Evolutionary conservation across 345 rosid genomes (phyloP), one percentile per base, ranked within the genome.

Genomic region (Arabidopsis thaliana): DNA sequence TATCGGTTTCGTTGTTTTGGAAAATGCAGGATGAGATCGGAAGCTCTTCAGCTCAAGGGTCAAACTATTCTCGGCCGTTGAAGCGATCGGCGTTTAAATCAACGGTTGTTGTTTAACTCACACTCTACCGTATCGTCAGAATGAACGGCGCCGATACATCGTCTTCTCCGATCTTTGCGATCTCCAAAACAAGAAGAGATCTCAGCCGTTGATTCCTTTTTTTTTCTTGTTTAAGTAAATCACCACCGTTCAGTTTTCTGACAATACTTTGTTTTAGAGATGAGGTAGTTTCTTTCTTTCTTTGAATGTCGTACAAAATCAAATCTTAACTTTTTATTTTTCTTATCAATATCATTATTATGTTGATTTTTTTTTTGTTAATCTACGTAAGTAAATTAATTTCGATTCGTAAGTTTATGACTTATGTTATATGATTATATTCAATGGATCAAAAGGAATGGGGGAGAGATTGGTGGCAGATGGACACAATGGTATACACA

Each of bases 21-120:
- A 5, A 12, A 72, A 65, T 77, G 83, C 84, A 88, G 92, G 88
- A 85, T 56, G 89, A 86, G 50, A 80, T 81, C 36, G 90, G 83
- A 50, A 78, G 81, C 61, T 81, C 82, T n/a, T 86, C 87, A 20
- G 81, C 72, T 55, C 84, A 77, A 50, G 88, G 73, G 68, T 51
- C 74, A 24, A 63, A 69, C 66, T 53, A 36, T 63, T 46, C 67
- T 12, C 72, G 62, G 40, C 76, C 80, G 24, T 57, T 40, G 40
- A 84, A 78, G 56, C 74, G 34, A 32, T 25, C 41, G 20, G 82
- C 70, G 66, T 79, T 84, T 8, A 79, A 71, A 81, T 81, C 90
- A 50, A 76, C 80, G 71, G 86, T 72, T 60, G 61, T 59, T 6
- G 58, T 84, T 28, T 28, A 28, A 28, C 32, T 50, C 74, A 72